Conservation (phyloP, 495 filamentous ascomycete species). For the Penicillium salamii region DNA sequence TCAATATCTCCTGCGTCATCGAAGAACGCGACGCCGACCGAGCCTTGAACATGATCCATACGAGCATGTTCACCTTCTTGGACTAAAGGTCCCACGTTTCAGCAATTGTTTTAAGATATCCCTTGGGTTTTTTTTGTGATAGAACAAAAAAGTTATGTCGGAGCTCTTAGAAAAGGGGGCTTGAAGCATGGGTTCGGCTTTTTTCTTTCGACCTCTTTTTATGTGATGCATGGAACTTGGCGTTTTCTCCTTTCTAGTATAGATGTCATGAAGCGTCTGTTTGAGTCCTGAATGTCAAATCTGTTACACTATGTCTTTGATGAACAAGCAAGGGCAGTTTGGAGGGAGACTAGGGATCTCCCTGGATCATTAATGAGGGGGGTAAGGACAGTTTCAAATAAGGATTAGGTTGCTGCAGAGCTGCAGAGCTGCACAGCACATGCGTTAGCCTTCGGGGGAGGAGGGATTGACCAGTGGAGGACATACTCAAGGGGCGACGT, state of each 20-base stretch:
- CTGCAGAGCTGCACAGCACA: conserved; percentile 5
- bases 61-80: conserved; percentile 73
- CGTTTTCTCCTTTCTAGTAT: conserved; percentile 7
- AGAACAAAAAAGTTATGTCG: conserved; percentile 21
- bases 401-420: background rate
- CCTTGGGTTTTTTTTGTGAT: conserved; percentile 14
- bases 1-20: conserved; percentile 97
- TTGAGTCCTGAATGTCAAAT: conserved; percentile 4
- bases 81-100: conserved; percentile 30
- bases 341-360: background rate
- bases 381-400: background rate
- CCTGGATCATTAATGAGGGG: conserved; percentile 1
- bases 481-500: conserved; percentile 4
- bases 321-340: conserved; percentile 5
- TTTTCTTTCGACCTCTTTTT: conserved; percentile 12
- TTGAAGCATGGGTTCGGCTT: conserved; percentile 9
- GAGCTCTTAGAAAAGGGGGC: background rate
- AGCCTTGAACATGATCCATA: conserved; percentile 93
- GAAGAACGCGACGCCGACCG: conserved; percentile 84
- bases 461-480: conserved; percentile 3
- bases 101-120: conserved; percentile 30
- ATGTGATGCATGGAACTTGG: conserved; percentile 9
- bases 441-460: background rate
- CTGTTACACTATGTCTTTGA: conserved; percentile 6
- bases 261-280: conserved; percentile 11